Base-by-base conservation (phyloP, 148 eudicot genomes). In the Fagopyrum homotropicum region DNA sequence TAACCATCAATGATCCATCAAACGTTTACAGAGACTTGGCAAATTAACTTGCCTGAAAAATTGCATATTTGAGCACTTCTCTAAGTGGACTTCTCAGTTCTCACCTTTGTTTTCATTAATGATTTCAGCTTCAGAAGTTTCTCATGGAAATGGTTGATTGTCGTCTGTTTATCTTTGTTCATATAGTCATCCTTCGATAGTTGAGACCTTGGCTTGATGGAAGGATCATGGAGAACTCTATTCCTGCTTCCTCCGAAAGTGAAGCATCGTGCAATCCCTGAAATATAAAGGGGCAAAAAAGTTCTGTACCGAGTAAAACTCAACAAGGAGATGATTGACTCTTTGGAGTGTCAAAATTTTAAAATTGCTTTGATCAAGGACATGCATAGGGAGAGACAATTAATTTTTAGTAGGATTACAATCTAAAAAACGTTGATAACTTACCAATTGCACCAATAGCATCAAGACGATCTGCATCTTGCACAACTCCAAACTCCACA, bases 381-480 rank as follows among this genome's bases (percentile, higher is more conserved):
- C 4, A 30, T 63, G 69, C 35, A 35, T 29, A 11, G 30, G 45
- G 40, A 30, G 12, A 63, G 16, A 29, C 44, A 63, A 11, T 63
- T 0, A 29, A 35, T 30, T 63, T 63, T 63, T 44, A 14, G 29
- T 35, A 11, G 45, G 29, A 4, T 10, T 44, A 16, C 16, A 63
- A 30, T 12, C 45, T 26, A 30, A 63, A 63, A 12, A 16, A 45
- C 11, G 35, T 14, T 26, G 15, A 63, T 1, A 63, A 63, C 69
- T 76, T 84, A 95, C 99, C 99, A 73, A 94, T 88, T 63, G 98
- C 98, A 72, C 98, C 98, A 85, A 95, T 92, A 55, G 99, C 99
- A 84, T 95, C 99, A 76, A 95, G 99, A 59, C 96, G 92, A 81
- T 95, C 97, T 78, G 99, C 99, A 90, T 95, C 99, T 88, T 95